These are phyloP conservation scores for Ceratonia siliqua DNA, from an alignment of 306 rosid genomes.

Conservation along the genomic window DNA sequence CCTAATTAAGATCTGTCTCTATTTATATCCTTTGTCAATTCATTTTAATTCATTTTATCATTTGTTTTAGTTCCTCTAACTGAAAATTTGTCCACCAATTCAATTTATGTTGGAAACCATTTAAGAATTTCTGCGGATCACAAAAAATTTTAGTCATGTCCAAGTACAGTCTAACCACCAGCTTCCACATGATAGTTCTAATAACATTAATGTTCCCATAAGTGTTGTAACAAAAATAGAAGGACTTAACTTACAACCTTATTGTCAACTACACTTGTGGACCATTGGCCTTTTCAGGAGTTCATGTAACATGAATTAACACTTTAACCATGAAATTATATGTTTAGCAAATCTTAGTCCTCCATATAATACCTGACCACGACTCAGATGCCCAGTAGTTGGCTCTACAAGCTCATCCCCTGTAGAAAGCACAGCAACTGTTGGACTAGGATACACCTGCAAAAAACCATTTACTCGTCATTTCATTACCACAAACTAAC, in stretches of 20 bases:
- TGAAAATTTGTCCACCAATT: not conserved
- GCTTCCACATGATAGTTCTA: slow-evolving; percentile 7
- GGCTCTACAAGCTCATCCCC: slow-evolving; percentile 96
- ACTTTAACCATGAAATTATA: not conserved
- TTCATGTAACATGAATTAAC: not conserved
- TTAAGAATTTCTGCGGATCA: not conserved
- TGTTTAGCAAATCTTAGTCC: not conserved
- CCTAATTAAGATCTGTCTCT: slow-evolving; percentile 5
- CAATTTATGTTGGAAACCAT: slow-evolving; percentile 4
- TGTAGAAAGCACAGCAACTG: slow-evolving; percentile 81
- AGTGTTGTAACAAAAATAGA: not conserved
- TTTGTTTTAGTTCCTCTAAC: slow-evolving; percentile 14
- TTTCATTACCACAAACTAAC: not conserved
- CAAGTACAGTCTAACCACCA: not conserved
- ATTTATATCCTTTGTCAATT: not conserved
- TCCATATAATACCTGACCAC: slow-evolving; percentile 74
- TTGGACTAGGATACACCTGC: slow-evolving; percentile 79
- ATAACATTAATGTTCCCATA: not conserved
- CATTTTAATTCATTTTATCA: not conserved
- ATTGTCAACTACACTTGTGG: not conserved
- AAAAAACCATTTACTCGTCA: slow-evolving; percentile 32
- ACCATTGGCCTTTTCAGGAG: not conserved
- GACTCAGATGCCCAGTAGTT: slow-evolving; percentile 52
- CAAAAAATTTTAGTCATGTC: not conserved
- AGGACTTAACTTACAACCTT: not conserved